Evolutionary conservation across 2,329 filamentous ascomycete species (phyloP).

Genomic region (Colletotrichum magnum): DNA sequence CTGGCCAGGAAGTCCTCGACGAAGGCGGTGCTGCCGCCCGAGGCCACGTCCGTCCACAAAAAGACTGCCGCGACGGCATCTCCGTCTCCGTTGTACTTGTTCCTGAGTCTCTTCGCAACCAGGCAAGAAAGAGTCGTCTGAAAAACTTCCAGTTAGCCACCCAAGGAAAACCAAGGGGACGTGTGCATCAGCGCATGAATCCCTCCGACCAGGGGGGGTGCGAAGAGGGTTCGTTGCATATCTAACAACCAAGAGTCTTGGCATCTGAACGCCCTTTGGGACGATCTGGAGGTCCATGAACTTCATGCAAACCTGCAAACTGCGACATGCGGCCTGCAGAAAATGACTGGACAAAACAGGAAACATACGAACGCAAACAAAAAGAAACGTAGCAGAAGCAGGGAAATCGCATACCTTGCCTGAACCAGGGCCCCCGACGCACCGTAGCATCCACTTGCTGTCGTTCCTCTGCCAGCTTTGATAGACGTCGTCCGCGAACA

Average conservation of each 20-base stretch:
- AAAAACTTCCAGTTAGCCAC: not conserved
- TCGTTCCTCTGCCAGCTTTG: slow-evolving; percentile 15
- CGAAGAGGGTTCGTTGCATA: not conserved
- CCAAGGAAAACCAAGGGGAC: not conserved
- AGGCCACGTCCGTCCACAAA: not conserved
- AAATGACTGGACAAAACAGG: not conserved
- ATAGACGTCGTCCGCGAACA: slow-evolving; percentile 16
- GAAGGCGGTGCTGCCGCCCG: not conserved
- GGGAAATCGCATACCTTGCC: slow-evolving; percentile 20
- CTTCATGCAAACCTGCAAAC: slow-evolving; percentile 18
- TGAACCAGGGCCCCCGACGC: slow-evolving; percentile 26
- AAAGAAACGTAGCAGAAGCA: not conserved
- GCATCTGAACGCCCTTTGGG: slow-evolving; percentile 22
- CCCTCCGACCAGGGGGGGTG: not conserved
- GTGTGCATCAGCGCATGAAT: slow-evolving; percentile 15
- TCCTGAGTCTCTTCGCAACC: not conserved
- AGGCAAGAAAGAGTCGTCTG: slow-evolving; percentile 4
- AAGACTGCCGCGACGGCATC: slow-evolving; percentile 4
- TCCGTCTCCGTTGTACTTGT: not conserved
- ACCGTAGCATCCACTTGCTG: slow-evolving; percentile 18
- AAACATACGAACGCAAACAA: not conserved
- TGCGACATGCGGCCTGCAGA: not conserved
- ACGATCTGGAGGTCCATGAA: slow-evolving; percentile 24
- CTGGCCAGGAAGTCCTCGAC: not conserved
- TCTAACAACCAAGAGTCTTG: slow-evolving; percentile 4